Conservation (phyloP, 1,284 basidiomycete genomes). For the Peniophora sp. region DNA sequence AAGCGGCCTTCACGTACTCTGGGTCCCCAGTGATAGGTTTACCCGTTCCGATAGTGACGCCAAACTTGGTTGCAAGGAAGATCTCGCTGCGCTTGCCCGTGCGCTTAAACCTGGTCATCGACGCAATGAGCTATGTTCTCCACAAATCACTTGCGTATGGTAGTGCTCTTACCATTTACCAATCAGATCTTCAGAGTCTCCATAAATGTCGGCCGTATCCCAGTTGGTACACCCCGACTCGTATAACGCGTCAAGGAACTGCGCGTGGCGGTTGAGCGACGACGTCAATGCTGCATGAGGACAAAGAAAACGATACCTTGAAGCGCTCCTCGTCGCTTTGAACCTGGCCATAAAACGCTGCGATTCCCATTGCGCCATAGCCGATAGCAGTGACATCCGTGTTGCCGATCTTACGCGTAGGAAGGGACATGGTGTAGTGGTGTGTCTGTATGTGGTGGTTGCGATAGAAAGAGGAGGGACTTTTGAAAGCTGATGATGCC, state of each 20-base stretch:
- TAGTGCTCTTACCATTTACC: slow-evolving; percentile 19
- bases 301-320: slow-evolving; percentile 11
- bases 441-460: too few species aligned
- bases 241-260: slow-evolving; percentile 21
- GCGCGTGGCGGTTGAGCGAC: background rate
- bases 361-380: slow-evolving; percentile 21
- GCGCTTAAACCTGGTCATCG: slow-evolving; percentile 22
- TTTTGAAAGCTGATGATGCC: too few species aligned
- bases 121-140: background rate
- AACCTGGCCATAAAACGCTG: slow-evolving; percentile 15
- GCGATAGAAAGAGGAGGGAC: too few species aligned
- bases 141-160: background rate
- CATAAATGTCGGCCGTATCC: slow-evolving; percentile 24
- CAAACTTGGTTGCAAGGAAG: slow-evolving; percentile 41
- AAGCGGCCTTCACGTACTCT: slow-evolving; percentile 19
- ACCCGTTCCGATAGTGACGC: slow-evolving; percentile 10
- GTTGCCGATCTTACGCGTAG: slow-evolving; percentile 18
- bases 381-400: slow-evolving; percentile 17
- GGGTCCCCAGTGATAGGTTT: slow-evolving; percentile 14
- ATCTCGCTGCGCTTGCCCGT: slow-evolving; percentile 31
- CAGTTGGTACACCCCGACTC: slow-evolving; percentile 20
- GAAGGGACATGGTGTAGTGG: slow-evolving; percentile 2
- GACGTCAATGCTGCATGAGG: background rate
- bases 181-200: slow-evolving; percentile 18
- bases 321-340: slow-evolving; percentile 19